Percentiles rank a stretch among this genome's conserved stretches.
These are phyloP conservation scores for Chaetomium strumarium DNA, from an alignment of 2,329 filamentous ascomycete species.

Conservation along the genomic window DNA sequence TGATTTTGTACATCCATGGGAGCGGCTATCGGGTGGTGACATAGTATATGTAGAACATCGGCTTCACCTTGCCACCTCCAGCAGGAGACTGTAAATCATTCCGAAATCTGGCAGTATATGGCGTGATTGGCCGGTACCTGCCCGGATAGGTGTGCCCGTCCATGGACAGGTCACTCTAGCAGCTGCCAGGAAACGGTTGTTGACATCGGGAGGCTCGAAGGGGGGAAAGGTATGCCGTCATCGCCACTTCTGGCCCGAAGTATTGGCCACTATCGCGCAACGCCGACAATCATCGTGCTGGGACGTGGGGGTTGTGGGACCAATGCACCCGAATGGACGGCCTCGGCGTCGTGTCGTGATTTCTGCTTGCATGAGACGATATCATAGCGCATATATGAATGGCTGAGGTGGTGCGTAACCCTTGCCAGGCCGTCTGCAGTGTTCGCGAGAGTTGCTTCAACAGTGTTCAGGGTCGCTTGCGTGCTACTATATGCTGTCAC, in stretches of 20 bases:
- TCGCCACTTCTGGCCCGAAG: background rate
- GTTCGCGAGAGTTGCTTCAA: no score
- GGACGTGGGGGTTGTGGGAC: constrained; percentile 9
- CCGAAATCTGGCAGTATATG: constrained; percentile 4
- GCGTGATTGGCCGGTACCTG: constrained; percentile 11
- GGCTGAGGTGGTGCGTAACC: background rate
- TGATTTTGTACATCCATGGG: no score
- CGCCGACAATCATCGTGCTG: background rate
- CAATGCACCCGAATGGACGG: background rate
- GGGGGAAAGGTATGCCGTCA: background rate
- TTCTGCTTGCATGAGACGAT: constrained; percentile 11
- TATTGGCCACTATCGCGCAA: background rate
- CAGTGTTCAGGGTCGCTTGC: no score
- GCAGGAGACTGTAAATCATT: background rate
- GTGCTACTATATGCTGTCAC: no score
- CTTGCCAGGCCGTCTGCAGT: no score
- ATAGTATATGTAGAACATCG: background rate
- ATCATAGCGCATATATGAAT: background rate
- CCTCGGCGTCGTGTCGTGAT: constrained; percentile 9
- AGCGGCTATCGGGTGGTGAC: background rate
- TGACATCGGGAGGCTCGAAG: no score
- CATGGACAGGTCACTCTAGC: background rate
- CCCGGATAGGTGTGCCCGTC: background rate
- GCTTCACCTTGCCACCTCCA: background rate
- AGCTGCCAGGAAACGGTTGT: background rate